Evolutionary conservation across 495 filamentous ascomycete species (phyloP), one percentile per base, ranked within the genome.

Genomic region (Aspergillus avenaceus): DNA sequence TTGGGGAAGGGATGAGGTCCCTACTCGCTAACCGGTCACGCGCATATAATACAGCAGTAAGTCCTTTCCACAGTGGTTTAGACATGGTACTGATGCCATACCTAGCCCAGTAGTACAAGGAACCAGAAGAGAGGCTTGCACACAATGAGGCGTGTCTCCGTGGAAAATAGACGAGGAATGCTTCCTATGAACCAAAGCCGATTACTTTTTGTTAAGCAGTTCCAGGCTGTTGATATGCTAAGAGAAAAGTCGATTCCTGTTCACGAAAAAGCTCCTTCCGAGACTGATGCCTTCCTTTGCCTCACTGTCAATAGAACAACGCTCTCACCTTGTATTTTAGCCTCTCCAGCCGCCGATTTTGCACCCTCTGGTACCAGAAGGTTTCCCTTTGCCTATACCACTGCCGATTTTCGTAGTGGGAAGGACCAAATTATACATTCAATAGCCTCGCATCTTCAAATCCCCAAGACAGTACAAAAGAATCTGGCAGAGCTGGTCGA

Each of bases 1-100:
- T 96, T 55, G 90, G 90, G 0, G 73, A 78, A 13, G 80, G 78
- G 0, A 84, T 95, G 75, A 84, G 82, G 62, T 66, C 66, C 8
- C 64, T 86, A 1, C 66, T 88, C 11, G 62, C 58, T 9, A 58
- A 47, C 22, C 55, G 58, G 42, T 63, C 37, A 23, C 55, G 44
- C 31, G 59, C 37, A 8, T 49, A 56, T 21, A 53, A 62, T n/a
- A 29, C 59, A 40, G 53, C 31, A 8, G 69, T 76, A 28, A 60
- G 71, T 60, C 19, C 43, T 6, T 3, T 11, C 26, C 6, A 4
- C 11, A 8, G 8, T 1, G 4, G 2, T 4, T 11, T 12, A 2
- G 14, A 5, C 8, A 13, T 49, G 4, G 40, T 49, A 38, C 58
- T 70, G 8, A 67, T 18, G 16, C 26, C n/a, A 21, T 1, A 2